Evolutionary conservation across 306 rosid genomes (phyloP), one percentile per base, ranked within the genome.

Genomic region (Lablab purpureus): DNA sequence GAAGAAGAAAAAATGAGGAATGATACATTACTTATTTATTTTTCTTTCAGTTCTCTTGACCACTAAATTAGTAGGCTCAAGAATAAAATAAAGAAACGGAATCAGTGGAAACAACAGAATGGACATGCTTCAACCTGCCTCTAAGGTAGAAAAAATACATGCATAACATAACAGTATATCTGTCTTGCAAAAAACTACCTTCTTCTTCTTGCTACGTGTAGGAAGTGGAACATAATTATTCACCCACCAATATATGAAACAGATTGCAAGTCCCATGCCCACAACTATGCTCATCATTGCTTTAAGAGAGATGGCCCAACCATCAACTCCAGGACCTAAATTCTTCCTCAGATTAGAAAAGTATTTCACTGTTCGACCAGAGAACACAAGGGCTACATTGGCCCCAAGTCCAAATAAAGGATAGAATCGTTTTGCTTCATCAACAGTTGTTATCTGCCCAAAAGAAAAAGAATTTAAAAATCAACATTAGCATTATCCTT

Each of bases 241-340:
- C 83, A 93, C 98, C 99, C 99, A 96, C 99, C 99, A 96, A 84
- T 96, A 96, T 14, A 89, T 82, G 68, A 83, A 69, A 84, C 99
- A 96, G 82, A 96, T 96, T 17, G 87, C 79, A 10, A 90, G 27
- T 47, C 99, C 99, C 94, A 96, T 85, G 76, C 81, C 56, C 19
- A 96, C 99, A 66, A 96, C 99, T 46, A 96, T 96, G 83, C 99
- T 89, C 97, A 96, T 96, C 99, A 96, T 96, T 34, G 84, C 99
- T 84, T 78, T 93, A 17, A 96, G 84, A 60, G 99, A 96, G 18
- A 96, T 12, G 8, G 99, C 97, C 99, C 99, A 96, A 19, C 99
- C 99, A 89, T 96, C 99, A 73, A 96, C 97, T 67, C 99, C 99
- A 64, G 99, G 99, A 66, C 97, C 99, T 82, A 96, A 88, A 72